A percentile compares a stretch with the other conserved stretches of the same genome.
phyloP scores from a whole-genome alignment of 768 basidiomycete species.

The Boletus barrowsii region DNA sequence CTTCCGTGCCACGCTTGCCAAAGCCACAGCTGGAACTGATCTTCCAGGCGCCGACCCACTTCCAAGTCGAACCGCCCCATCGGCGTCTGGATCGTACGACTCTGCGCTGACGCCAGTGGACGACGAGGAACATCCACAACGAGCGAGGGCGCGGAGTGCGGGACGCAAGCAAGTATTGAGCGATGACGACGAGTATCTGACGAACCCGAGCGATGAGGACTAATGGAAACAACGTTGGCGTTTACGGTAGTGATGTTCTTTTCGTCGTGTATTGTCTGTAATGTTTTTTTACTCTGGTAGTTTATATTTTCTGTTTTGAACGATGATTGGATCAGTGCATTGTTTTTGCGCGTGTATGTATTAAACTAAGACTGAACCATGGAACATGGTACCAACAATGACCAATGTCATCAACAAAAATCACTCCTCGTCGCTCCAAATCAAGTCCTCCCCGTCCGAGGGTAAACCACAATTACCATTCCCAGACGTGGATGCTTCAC shows the following conservation, averaged over 20 bases:
- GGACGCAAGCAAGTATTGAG: constrained; percentile 74
- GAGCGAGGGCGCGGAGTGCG: constrained; percentile 54
- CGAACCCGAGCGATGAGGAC: constrained; percentile 71
- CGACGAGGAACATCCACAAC: constrained; percentile 66
- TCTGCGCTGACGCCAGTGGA: constrained; percentile 79
- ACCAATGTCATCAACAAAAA: too few relatives aligned
- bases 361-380: too few relatives aligned
- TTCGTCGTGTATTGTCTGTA: constrained; percentile 20
- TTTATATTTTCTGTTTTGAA: constrained; percentile 7
- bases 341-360: background rate
- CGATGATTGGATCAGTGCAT: background rate
- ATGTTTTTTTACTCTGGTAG: constrained; percentile 1
- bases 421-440: constrained; percentile 47
- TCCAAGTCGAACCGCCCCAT: constrained; percentile 23
- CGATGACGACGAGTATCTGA: constrained; percentile 62
- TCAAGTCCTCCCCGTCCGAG: constrained; percentile 48
- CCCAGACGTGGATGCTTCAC: constrained; percentile 14
- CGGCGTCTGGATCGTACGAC: constrained; percentile 50
- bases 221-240: constrained; percentile 23
- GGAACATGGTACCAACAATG: too few relatives aligned
- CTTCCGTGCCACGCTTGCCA: constrained; percentile 70
- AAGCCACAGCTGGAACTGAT: constrained; percentile 61
- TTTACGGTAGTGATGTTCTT: background rate
- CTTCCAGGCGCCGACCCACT: constrained; percentile 67
- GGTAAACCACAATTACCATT: constrained; percentile 47